Conservation (phyloP, 345 rosid genomes). For the Viola odorata region DNA sequence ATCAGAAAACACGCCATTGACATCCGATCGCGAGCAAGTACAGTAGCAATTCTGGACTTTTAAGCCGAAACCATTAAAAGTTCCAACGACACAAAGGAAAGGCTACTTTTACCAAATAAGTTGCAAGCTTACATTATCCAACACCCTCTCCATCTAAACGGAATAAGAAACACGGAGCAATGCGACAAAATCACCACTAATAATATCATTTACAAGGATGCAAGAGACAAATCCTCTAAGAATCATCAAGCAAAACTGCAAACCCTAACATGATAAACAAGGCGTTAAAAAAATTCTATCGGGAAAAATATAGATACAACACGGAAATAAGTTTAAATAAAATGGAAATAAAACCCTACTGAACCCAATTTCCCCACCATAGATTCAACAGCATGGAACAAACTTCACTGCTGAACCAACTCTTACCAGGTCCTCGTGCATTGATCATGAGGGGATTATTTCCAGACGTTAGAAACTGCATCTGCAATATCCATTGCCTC, state of each 20-base stretch:
- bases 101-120: too few species aligned
- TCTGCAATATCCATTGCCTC: background rate
- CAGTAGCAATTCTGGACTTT: too few species aligned
- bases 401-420: constrained; percentile 3
- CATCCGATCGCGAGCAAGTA: too few species aligned
- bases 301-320: too few species aligned
- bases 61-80: too few species aligned
- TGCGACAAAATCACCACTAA: constrained; percentile 5
- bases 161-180: background rate
- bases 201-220: constrained; percentile 26
- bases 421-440: constrained; percentile 10
- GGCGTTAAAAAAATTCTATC: background rate
- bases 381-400: background rate
- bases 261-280: constrained; percentile 11
- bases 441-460: constrained; percentile 5
- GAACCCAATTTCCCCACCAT: constrained; percentile 7
- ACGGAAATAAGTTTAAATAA: background rate
- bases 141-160: background rate
- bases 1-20: too few species aligned
- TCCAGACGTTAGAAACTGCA: background rate
- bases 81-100: too few species aligned
- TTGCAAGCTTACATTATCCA: background rate
- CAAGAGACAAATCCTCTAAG: background rate
- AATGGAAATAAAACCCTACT: constrained; percentile 1
- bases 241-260: constrained; percentile 15